Base-by-base conservation (phyloP, 805 yeast species). In the Metschnikowia gelsemii region DNA sequence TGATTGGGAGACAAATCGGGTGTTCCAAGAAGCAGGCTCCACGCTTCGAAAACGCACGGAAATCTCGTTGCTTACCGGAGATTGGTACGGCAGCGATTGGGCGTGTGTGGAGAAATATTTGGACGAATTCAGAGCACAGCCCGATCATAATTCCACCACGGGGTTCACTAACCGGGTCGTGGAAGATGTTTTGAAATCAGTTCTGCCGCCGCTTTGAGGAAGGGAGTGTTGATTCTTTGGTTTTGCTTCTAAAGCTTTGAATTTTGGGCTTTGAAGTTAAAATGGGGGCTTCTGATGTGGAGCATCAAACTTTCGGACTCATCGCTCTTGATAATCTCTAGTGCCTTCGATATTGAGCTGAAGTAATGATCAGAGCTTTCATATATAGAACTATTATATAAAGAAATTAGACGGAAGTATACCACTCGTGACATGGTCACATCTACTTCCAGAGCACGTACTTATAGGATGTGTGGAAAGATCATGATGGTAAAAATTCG, bases 31-130 rank as follows among this genome's bases (percentile, higher is more conserved):
- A 12, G 43, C 40, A 3, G 26, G 35, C 11, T 24, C 35, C n/a
- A 17, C 27, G 8, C 57, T 54, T n/a, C 47, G 48, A 18, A 54
- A 57, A 17, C 43, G 56, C 20, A 28, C 60, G 8, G 63, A 64
- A 32, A 54, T 68, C 13, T 56, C 55, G 34, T 62, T 67, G 49
- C 54, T 70, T 11, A 59, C 68, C 1, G 75, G 72, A 2, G 73
- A 66, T 41, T 70, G 74, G 74, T 67, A 63, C 38, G 75, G 72
- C 3, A 60, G 72, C 30, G 73, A 68, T 28, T 67, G 68, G 64
- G 42, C 49, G 5, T 57, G 55, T 33, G 71, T 62, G 6, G 50
- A 57, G 41, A 45, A 51, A 31, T 70, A 61, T 44, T 33, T 70
- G 30, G 43, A 50, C 13, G 43, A 46, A 26, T 49, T 54, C 28